phyloP scores from a whole-genome alignment of 768 basidiomycete species.

The Russula dissimulans region DNA sequence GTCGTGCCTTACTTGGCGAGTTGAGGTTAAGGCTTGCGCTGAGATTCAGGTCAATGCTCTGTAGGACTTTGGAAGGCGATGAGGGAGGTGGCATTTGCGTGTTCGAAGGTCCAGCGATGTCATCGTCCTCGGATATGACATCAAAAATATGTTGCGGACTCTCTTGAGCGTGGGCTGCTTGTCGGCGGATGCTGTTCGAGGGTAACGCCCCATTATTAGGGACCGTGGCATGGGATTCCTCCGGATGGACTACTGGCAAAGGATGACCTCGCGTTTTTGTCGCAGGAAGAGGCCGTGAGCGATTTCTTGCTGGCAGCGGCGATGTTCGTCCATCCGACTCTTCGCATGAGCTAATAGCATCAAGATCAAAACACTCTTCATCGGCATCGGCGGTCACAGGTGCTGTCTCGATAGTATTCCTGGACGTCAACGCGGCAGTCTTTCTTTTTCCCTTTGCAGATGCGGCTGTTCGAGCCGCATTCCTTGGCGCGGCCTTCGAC shows the following conservation, averaged over 20 bases:
- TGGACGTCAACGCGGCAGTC: not conserved
- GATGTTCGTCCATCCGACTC: not conserved
- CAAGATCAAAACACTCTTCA: slow-evolving; percentile 7
- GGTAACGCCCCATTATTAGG: not conserved
- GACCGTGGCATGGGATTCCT: not conserved
- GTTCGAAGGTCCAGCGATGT: not conserved
- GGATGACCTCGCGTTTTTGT: not conserved
- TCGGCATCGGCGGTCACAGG: not conserved
- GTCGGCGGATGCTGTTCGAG: not conserved
- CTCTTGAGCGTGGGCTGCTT: not conserved
- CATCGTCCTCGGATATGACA: not conserved
- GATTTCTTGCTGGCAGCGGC: not conserved
- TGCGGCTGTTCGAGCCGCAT: not conserved
- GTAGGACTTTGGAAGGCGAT: slow-evolving; percentile 8
- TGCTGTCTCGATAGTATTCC: not conserved
- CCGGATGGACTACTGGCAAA: not conserved
- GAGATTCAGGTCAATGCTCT: not conserved
- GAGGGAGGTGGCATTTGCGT: not conserved
- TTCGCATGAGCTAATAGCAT: slow-evolving; percentile 1
- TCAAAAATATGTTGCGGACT: not conserved
- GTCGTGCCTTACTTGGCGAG: not conserved
- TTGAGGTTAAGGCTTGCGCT: not conserved
- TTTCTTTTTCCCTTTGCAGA: not conserved
- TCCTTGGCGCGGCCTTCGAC: not conserved
- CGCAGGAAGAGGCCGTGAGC: not conserved